These are phyloP conservation scores for Plasmodium cynomolgi DNA, from an alignment of 169 alveolate genomes.

Conservation along the genomic window DNA sequence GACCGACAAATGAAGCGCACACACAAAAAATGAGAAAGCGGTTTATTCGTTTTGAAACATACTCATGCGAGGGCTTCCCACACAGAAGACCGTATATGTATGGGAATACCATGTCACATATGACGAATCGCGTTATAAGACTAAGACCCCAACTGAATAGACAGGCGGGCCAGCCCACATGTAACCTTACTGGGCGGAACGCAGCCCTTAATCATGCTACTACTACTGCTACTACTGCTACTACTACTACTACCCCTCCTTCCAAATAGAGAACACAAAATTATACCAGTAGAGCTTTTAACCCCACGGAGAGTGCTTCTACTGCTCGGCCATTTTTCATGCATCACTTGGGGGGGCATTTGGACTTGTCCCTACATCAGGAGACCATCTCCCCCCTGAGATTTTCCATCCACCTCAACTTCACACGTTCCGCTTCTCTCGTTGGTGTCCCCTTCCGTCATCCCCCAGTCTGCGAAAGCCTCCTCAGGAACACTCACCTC, in stretches of 20 bases:
- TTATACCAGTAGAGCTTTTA: not conserved
- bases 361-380: not conserved
- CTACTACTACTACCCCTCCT: too few species aligned
- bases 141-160: not conserved
- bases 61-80: not conserved
- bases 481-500: not conserved
- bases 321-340: not conserved
- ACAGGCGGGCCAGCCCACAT: not conserved
- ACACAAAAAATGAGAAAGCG: not conserved
- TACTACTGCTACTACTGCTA: too few species aligned
- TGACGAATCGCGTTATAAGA: not conserved
- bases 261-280: not conserved
- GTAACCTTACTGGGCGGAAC: not conserved
- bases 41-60: not conserved
- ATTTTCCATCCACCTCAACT: not conserved
- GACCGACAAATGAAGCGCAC: not conserved
- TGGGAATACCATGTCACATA: not conserved
- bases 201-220: too few species aligned
- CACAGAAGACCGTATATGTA: not conserved
- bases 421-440: not conserved
- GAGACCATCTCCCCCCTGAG: not conserved
- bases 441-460: not conserved
- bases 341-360: not conserved
- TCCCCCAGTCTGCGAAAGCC: not conserved
- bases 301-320: not conserved